phyloP scores from a whole-genome alignment of 805 yeast genomes.

The Candida boleticola region DNA sequence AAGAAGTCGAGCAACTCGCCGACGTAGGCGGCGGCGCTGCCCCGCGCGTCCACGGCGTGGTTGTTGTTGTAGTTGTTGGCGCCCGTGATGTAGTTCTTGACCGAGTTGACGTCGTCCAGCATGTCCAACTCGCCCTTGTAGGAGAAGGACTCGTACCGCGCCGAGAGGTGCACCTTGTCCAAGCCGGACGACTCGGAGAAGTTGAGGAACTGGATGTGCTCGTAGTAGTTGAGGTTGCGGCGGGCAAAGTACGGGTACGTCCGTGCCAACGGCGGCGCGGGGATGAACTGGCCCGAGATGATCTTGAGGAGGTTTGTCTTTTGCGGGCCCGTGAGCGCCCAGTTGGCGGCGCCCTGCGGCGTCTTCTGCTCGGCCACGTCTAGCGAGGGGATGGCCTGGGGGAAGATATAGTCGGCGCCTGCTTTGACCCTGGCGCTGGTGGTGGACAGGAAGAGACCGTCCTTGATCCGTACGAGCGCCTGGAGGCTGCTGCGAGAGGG shows the following conservation, averaged over 20 bases:
- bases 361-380: conserved; percentile 16
- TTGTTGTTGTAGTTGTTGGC: conserved; percentile 47
- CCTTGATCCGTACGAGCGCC: conserved; percentile 17
- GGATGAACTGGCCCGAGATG: conserved; percentile 53
- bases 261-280: conserved; percentile 53
- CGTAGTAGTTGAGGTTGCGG: conserved; percentile 14
- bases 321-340: conserved; percentile 38
- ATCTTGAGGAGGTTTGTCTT: conserved; percentile 55
- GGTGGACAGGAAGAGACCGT: conserved; percentile 21
- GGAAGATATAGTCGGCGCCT: conserved; percentile 16
- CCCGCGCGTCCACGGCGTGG: conserved; percentile 8
- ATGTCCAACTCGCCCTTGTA: conserved; percentile 61
- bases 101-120: conserved; percentile 66
- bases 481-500: neutral
- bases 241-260: conserved; percentile 49
- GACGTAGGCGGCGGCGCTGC: conserved; percentile 35
- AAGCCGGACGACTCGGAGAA: conserved; percentile 36
- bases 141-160: conserved; percentile 77
- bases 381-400: conserved; percentile 24
- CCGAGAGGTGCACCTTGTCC: conserved; percentile 70
- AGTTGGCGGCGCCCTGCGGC: conserved; percentile 17
- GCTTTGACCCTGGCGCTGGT: conserved; percentile 6
- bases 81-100: conserved; percentile 52
- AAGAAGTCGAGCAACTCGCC: conserved; percentile 47
- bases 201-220: conserved; percentile 31